Base-by-base conservation (phyloP, 2,329 filamentous ascomycete species). In the Alternaria angustiovoidea region DNA sequence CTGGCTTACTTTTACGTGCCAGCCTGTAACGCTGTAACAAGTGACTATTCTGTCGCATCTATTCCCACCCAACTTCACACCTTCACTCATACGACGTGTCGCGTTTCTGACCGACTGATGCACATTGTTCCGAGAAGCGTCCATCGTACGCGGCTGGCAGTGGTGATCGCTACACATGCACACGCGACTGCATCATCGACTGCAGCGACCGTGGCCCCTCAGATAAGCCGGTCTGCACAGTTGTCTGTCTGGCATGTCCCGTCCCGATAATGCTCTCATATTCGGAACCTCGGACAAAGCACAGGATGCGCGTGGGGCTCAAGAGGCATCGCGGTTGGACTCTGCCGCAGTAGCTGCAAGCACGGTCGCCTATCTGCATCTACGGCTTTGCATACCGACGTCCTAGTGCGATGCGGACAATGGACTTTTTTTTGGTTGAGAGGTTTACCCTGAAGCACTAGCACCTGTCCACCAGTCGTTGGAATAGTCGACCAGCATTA, bases 241-340 rank as follows among this genome's bases (percentile, higher is more conserved):
- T 32, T 34, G 55, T 47, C 44, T 38, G 54, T 16, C 18, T 51
- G 34, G 46, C 41, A 46, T 39, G 22, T 26, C 47, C 42, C 42
- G 48, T 42, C 52, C 47, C 58, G 58, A 57, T 26, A 28, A 42
- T 47, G 36, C 47, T 57, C 22, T 36, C 24, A 26, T 42, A n/a
- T 20, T 54, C 44, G 53, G 60, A 41, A 57, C n/a, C 20, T 43
- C 60, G 54, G 60, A 59, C 60, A 52, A 58, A 46, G 46, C 57
- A 59, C 48, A 48, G 59, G 46, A 54, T 55, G 39, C 59, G 63
- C 66, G 59, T 66, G 63, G 62, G 43, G 36, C 48, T 62, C 64
- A 57, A 65, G 46, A 54, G 58, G 52, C 52, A 54, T 65, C 46
- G 62, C 60, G 60, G 64, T 57, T 67, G 66, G 66, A 54, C 38